Evolutionary conservation across 139 green algal species (phyloP).

Genomic region (Chlorella sp.): DNA sequence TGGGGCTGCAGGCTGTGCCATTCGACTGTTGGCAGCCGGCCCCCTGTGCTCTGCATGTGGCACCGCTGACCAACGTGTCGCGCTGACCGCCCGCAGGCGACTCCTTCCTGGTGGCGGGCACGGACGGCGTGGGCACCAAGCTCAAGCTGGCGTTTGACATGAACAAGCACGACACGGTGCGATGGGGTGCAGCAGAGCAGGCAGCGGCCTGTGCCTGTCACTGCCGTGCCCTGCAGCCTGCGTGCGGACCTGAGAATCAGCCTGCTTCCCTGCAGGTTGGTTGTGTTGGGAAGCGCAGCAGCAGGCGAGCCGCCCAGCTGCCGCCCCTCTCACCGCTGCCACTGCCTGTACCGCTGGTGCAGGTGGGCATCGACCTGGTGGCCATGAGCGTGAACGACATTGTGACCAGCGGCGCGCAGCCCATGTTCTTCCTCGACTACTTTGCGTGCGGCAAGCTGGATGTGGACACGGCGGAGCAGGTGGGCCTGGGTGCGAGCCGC

Average conservation of each 20-base stretch:
- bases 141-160: constrained; percentile 98
- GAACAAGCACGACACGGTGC: constrained; percentile 95
- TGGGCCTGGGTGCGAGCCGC: no score
- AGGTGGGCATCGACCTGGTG: constrained; percentile 94
- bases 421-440: constrained; percentile 99
- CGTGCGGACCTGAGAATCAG: no score
- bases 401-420: constrained; percentile 92
- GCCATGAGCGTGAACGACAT: constrained; percentile 99
- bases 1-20: not conserved
- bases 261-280: no score
- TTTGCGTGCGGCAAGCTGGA: constrained; percentile 94
- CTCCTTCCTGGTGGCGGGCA: constrained; percentile 95
- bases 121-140: constrained; percentile 98
- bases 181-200: not conserved
- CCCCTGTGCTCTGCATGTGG: not conserved
- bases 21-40: not conserved
- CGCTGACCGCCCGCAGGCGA: constrained; percentile 70
- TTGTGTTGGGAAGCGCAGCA: no score
- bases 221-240: no score
- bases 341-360: no score
- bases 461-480: constrained; percentile 92
- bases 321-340: no score
- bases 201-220: no score
- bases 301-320: no score
- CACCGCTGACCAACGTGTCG: not conserved